A percentile compares a stretch with the other conserved stretches of the same genome.
These are phyloP conservation scores for Phytophthora syringae DNA, from an alignment of 352 stramenopile species.

Conservation along the genomic window DNA sequence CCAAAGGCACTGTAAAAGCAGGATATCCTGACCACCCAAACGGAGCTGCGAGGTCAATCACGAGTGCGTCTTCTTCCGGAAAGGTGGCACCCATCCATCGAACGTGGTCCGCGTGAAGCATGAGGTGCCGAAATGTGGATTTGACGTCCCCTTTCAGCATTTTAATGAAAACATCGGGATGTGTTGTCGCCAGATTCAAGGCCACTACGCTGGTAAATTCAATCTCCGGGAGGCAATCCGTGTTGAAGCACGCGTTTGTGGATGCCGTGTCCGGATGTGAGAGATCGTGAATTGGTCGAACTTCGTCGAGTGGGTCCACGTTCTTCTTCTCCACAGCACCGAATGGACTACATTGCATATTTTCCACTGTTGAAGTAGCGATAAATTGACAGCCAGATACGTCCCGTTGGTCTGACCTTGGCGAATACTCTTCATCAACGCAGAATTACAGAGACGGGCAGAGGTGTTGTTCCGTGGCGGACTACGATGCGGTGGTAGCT, in stretches of 20 bases:
- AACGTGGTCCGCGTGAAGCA: background rate
- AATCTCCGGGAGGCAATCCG: background rate
- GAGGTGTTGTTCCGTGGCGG: constrained; percentile 7
- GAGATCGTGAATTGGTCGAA: constrained; percentile 22
- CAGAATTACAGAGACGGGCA: background rate
- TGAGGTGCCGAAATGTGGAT: background rate
- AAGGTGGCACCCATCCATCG: background rate
- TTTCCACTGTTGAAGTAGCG: constrained; percentile 21
- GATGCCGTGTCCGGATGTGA: constrained; percentile 9
- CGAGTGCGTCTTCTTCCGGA: background rate
- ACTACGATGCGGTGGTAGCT: background rate
- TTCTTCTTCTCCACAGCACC: too few relatives aligned
- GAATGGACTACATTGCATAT: background rate
- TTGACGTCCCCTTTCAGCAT: background rate
- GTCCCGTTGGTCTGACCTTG: constrained; percentile 7
- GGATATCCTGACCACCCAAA: background rate
- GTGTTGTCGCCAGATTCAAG: too few relatives aligned
- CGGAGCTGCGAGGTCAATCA: background rate
- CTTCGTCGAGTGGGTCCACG: background rate
- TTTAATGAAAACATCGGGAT: background rate
- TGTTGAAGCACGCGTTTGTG: constrained; percentile 11
- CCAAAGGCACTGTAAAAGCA: background rate
- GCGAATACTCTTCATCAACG: constrained; percentile 11
- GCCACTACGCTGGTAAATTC: constrained; percentile 1
- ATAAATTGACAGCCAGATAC: constrained; percentile 11